phyloP scores from a whole-genome alignment of 2,329 filamentous ascomycete species.

The Diplocarpon mali region DNA sequence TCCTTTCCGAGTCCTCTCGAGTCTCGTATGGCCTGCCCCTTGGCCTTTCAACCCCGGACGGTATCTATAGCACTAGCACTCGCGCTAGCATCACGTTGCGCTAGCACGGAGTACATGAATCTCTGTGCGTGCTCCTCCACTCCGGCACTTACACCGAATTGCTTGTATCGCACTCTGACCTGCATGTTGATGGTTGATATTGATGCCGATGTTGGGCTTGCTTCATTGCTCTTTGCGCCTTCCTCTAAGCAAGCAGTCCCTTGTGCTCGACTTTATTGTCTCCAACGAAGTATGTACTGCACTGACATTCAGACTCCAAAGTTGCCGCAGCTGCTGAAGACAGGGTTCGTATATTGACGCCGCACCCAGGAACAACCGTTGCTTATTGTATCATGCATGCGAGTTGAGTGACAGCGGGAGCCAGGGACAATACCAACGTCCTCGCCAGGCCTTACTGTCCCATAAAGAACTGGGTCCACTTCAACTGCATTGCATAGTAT shows the following conservation, averaged over 20 bases:
- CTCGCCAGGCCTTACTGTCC: slow-evolving; percentile 15
- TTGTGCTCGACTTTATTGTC: slow-evolving; percentile 13
- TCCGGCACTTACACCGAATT: slow-evolving; percentile 12
- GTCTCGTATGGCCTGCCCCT: not conserved
- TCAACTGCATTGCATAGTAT: slow-evolving; percentile 8
- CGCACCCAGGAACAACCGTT: slow-evolving; percentile 24
- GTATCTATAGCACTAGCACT: not conserved
- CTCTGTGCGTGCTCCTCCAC: slow-evolving; percentile 6
- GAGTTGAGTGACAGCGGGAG: slow-evolving; percentile 27
- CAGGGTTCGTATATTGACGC: slow-evolving; percentile 25
- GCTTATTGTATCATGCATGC: slow-evolving; percentile 29
- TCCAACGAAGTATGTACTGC: not conserved
- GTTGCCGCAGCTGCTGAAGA: slow-evolving; percentile 21
- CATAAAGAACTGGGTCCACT: slow-evolving; percentile 12
- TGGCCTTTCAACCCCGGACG: not conserved
- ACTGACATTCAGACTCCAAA: slow-evolving; percentile 13
- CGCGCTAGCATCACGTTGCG: slow-evolving; percentile 1
- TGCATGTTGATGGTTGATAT: slow-evolving; percentile 16
- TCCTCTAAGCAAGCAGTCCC: slow-evolving; percentile 13
- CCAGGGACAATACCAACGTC: slow-evolving; percentile 25
- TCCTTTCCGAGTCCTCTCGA: not conserved
- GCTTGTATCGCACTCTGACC: not conserved
- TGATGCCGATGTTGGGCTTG: too few relatives aligned
- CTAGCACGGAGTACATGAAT: slow-evolving; percentile 8
- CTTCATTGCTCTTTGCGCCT: slow-evolving; percentile 22